phyloP scores from a whole-genome alignment of 1,139 yeast genomes.

The Protomyces inundatus region DNA sequence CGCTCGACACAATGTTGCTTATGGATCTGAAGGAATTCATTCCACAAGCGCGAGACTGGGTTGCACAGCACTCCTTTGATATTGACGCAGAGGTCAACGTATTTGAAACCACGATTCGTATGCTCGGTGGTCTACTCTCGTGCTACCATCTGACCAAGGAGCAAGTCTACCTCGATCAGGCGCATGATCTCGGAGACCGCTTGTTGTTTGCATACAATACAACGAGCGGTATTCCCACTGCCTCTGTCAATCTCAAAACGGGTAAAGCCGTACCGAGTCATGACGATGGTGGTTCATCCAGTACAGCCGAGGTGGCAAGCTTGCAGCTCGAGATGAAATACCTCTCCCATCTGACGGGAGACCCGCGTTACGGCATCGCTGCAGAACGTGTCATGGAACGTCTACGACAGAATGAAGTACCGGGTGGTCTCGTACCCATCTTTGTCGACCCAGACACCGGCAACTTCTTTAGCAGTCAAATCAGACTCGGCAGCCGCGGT shows the following conservation, averaged over 20 bases:
- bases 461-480: constrained; percentile 55
- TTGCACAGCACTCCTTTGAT: constrained; percentile 54
- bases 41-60: constrained; percentile 66
- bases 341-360: constrained; percentile 74
- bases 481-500: constrained; percentile 84
- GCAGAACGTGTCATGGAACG: constrained; percentile 51
- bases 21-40: constrained; percentile 73
- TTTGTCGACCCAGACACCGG: constrained; percentile 73
- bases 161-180: constrained; percentile 68
- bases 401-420: constrained; percentile 56
- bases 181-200: constrained; percentile 61
- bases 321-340: constrained; percentile 85
- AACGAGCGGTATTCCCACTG: constrained; percentile 34
- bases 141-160: constrained; percentile 68
- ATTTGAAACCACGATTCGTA: constrained; percentile 88
- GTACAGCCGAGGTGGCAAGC: constrained; percentile 88
- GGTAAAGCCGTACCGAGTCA: constrained; percentile 59
- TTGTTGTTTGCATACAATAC: constrained; percentile 37
- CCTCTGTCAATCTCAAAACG: constrained; percentile 41
- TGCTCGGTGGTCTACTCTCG: constrained; percentile 86
- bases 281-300: constrained; percentile 64
- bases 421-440: constrained; percentile 77
- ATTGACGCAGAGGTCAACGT: constrained; percentile 74
- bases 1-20: constrained; percentile 73
- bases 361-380: constrained; percentile 66